Evolutionary conservation across 176 grass and related monocot species (phyloP).

Genomic region (Eleusine coracana): DNA sequence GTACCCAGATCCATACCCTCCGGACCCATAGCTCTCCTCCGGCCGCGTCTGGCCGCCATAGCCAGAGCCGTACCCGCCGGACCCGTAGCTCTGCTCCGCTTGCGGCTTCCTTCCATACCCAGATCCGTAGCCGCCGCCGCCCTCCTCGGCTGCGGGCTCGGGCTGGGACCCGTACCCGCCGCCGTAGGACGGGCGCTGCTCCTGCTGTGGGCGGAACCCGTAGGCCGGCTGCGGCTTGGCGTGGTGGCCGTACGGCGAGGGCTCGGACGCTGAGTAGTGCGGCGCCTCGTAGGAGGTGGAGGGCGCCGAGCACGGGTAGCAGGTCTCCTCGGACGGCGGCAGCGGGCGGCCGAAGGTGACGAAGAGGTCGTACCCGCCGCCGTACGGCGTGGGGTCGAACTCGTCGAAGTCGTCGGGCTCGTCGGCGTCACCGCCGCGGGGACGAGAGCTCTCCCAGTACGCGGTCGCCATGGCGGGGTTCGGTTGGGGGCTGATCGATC

Average conservation of each 20-base stretch:
- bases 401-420: conserved; percentile 81
- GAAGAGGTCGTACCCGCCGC: conserved; percentile 79
- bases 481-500: not conserved
- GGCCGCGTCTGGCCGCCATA: conserved; percentile 25
- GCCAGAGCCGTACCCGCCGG: conserved; percentile 33
- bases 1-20: conserved; percentile 42
- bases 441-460: not conserved
- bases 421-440: conserved; percentile 34
- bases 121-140: conserved; percentile 29
- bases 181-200: conserved; percentile 45
- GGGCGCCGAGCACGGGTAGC: conserved; percentile 67
- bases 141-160: not conserved
- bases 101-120: conserved; percentile 44
- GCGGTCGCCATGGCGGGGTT: conserved; percentile 42
- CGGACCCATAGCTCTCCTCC: conserved; percentile 7
- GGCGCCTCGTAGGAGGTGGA: conserved; percentile 73
- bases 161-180: conserved; percentile 42
- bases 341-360: conserved; percentile 79
- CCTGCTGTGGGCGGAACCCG: conserved; percentile 67
- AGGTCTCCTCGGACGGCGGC: conserved; percentile 81
- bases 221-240: conserved; percentile 62
- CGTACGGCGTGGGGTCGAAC: conserved; percentile 91
- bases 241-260: conserved; percentile 60
- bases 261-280: conserved; percentile 64
- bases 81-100: conserved; percentile 30